Base-by-base conservation (phyloP, 805 yeast species). In the Candida parachauliodes region DNA sequence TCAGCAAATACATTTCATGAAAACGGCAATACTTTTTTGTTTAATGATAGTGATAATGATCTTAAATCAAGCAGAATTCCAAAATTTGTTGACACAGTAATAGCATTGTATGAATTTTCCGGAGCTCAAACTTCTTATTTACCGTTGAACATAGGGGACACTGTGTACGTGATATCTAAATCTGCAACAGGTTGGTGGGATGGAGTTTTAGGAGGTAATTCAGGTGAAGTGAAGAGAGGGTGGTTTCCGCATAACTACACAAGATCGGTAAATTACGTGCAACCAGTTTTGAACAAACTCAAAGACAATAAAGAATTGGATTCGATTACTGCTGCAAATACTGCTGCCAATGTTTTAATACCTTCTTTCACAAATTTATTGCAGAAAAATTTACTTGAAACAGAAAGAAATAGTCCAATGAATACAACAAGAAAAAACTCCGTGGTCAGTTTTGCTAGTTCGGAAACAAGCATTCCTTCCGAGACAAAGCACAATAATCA, bases 161-260 rank as follows among this genome's bases (percentile, higher is more conserved):
- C 83, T 3, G 62, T 88, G 1, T 75, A 81, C 47, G 93, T 88
- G 10, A 53, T 85, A n/a, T 55, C 71, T 11, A 83, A 82, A 43
- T 66, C 77, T 11, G 75, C 72, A 27, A 56, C 77, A 2, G 85
- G 88, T 2, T 88, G 95, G 96, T 86, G 94, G 93, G 95, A 88
- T 56, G 95, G 96, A 8, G 68, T 82, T 12, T 35, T 59, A 5
- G 36, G 57, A 46, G 65, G 25, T 34, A 49, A 41, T 39, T 49
- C 41, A 44, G 73, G 74, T 5, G 72, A 65, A 4, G 56, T 72
- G 5, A 50, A 54, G 27, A 70, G 94, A 52, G 96, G 96, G 48
- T 88, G 95, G 95, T 85, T 88, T 62, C 95, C 95, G 12, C 74
- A 74, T 34, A 75, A 73, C 41, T 81, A 73, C 57, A 78, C 79